Percentiles rank a stretch among this genome's conserved stretches.
Conservation (phyloP, 495 filamentous ascomycete species). For the Penicillium coffeae region DNA sequence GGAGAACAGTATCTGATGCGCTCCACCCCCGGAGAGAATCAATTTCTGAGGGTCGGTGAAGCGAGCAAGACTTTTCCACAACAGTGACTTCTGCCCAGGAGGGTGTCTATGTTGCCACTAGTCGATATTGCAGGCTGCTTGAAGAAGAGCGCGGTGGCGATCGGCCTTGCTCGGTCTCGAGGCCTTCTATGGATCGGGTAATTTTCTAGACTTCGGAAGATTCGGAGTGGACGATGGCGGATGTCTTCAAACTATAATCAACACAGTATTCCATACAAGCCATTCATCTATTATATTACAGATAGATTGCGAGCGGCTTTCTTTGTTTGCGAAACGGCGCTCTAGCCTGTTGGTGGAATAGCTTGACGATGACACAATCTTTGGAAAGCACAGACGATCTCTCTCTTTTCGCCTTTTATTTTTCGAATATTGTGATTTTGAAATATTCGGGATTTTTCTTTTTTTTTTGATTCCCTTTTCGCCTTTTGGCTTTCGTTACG, state of each 20-base stretch:
- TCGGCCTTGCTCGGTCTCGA: slow-evolving; percentile 2
- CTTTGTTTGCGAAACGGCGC: slow-evolving; percentile 18
- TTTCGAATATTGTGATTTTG: slow-evolving; percentile 4
- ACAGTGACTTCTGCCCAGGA: too few species aligned
- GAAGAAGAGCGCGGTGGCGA: slow-evolving; percentile 16
- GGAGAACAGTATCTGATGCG: too few species aligned
- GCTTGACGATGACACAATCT: slow-evolving; percentile 20
- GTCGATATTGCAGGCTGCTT: slow-evolving; percentile 15
- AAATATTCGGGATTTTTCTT: background rate
- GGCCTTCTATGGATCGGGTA: slow-evolving; percentile 26
- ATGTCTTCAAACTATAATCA: too few species aligned
- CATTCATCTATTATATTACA: too few species aligned
- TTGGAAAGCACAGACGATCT: slow-evolving; percentile 10
- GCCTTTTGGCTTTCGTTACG: background rate
- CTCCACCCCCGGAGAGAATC: too few species aligned
- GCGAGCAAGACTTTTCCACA: too few species aligned
- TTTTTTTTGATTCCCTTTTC: background rate
- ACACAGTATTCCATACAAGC: too few species aligned
- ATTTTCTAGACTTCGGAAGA: slow-evolving; percentile 15
- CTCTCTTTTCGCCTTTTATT: slow-evolving; percentile 14
- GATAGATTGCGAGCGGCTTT: slow-evolving; percentile 2
- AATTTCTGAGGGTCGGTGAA: too few species aligned
- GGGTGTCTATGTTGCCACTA: slow-evolving; percentile 18
- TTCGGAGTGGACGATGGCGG: too few species aligned
- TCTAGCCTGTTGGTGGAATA: slow-evolving; percentile 4